Evolutionary conservation across 305 asterid genomes (phyloP).

Genomic region (Fraxinus floribunda): DNA sequence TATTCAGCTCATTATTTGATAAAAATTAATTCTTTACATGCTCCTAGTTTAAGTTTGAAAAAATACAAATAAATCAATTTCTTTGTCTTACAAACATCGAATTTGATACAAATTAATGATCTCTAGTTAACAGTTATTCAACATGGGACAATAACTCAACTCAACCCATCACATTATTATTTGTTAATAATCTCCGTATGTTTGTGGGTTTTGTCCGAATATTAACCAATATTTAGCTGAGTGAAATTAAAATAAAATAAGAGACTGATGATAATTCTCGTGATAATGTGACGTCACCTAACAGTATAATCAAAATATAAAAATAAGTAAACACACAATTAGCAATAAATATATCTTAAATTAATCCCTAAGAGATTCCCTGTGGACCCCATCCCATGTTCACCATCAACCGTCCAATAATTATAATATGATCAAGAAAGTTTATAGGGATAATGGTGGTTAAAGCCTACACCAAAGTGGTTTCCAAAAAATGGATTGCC

Average conservation of each 20-base stretch:
- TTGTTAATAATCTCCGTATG: no score
- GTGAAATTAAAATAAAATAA: not conserved
- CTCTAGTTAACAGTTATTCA: no score
- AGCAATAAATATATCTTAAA: not conserved
- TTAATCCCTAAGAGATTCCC: constrained; percentile 26
- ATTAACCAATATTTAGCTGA: not conserved
- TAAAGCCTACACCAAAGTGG: constrained; percentile 33
- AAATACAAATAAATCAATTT: no score
- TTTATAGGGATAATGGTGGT: constrained; percentile 34
- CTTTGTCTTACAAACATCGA: no score
- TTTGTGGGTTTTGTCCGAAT: no score
- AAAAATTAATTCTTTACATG: no score
- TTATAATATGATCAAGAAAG: constrained; percentile 19
- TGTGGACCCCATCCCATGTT: constrained; percentile 47
- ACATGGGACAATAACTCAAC: no score
- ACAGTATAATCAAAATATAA: not conserved
- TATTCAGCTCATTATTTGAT: no score
- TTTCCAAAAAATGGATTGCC: constrained; percentile 27
- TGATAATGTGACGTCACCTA: not conserved
- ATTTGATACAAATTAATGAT: no score
- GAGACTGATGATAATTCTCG: not conserved
- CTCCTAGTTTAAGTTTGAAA: no score
- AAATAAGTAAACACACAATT: not conserved
- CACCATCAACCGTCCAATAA: constrained; percentile 36
- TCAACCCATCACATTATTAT: no score